Conservation (phyloP, 108 stramenopile species). For the Skeletonema grethae region DNA sequence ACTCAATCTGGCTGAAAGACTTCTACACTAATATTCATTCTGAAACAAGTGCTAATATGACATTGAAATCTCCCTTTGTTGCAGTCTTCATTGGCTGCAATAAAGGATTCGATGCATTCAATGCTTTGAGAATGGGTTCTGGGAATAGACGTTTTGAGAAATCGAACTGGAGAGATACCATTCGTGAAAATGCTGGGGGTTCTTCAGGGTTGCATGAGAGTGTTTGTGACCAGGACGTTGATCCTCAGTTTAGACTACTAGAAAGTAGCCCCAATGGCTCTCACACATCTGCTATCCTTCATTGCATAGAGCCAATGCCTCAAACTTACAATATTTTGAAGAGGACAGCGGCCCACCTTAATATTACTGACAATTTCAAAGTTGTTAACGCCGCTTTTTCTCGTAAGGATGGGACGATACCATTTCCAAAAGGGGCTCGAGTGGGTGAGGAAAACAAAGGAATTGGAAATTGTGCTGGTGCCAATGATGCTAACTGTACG, state of each 20-base stretch:
- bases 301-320: conserved; percentile 73
- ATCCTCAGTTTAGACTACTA: conserved; percentile 12
- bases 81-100: conserved; percentile 69
- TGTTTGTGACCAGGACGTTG: conserved; percentile 34
- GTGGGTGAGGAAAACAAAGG: conserved; percentile 40
- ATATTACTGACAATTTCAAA: conserved; percentile 25
- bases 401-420: conserved; percentile 17
- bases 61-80: conserved; percentile 5
- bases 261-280: background rate
- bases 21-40: conserved; percentile 20
- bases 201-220: background rate
- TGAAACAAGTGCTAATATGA: conserved; percentile 2
- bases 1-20: conserved; percentile 37
- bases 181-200: conserved; percentile 13
- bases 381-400: conserved; percentile 54
- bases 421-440: conserved; percentile 29
- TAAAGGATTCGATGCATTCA: conserved; percentile 71
- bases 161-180: conserved; percentile 43
- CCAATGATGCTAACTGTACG: conserved; percentile 17
- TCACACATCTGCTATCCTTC: background rate
- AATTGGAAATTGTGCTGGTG: conserved; percentile 24
- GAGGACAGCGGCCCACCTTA: conserved; percentile 12
- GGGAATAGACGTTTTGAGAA: conserved; percentile 41
- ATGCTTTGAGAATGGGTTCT: conserved; percentile 59
- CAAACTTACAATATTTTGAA: conserved; percentile 20